Conservation (phyloP, 1,284 basidiomycete species). For the Puccinia horiana region DNA sequence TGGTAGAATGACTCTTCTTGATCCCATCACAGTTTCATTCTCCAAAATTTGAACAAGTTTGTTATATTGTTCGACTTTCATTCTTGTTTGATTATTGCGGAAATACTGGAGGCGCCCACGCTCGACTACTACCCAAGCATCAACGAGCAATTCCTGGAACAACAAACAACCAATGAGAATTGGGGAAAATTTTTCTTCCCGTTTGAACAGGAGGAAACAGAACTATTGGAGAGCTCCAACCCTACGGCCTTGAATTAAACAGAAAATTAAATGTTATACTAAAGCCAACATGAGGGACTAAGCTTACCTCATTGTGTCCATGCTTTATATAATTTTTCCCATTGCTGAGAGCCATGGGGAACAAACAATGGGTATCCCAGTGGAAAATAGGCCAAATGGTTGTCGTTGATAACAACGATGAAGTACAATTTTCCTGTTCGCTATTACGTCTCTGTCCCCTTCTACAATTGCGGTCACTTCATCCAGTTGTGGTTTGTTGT, state of each 20-base stretch:
- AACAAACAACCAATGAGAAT: not conserved
- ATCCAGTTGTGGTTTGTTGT: not conserved
- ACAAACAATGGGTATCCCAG: conserved; percentile 12
- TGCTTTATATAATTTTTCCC: not conserved
- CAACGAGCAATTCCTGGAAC: conserved; percentile 7
- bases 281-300: not conserved
- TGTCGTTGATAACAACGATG: not conserved
- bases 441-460: not conserved
- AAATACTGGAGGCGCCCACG: not conserved
- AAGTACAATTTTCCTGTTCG: not conserved
- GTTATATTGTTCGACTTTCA: conserved; percentile 9
- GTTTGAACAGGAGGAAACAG: not conserved
- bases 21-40: not conserved
- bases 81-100: not conserved
- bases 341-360: not conserved
- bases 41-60: not conserved
- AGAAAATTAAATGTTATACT: not conserved
- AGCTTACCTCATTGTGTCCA: too few species aligned
- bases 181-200: not conserved
- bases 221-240: not conserved
- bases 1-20: conserved; percentile 57
- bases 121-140: not conserved
- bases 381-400: not conserved
- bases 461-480: not conserved
- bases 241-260: not conserved